Conservation (phyloP, 140 eudicot genomes). For the Bidens hawaiensis region DNA sequence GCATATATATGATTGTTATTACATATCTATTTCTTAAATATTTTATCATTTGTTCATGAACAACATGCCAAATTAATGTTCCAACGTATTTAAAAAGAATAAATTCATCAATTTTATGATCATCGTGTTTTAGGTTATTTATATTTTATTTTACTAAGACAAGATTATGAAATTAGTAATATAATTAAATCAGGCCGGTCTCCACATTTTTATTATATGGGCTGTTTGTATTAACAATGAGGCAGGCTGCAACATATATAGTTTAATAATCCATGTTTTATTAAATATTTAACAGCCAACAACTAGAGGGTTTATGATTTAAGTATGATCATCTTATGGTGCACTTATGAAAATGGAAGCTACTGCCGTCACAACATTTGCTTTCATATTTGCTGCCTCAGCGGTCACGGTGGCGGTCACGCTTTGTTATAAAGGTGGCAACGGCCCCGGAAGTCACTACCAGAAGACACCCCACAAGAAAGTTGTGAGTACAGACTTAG, state of each 20-base stretch:
- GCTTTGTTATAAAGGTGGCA: slow-evolving; percentile 13
- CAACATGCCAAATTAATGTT: not conserved
- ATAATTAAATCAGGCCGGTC: not conserved
- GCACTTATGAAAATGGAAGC: slow-evolving; percentile 1
- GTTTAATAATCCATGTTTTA: not conserved
- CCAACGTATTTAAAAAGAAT: not conserved
- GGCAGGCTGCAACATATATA: not conserved
- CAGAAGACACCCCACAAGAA: not conserved
- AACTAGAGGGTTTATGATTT: slow-evolving; percentile 13
- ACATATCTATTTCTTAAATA: not conserved
- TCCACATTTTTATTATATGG: slow-evolving; percentile 4
- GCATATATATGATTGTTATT: not conserved
- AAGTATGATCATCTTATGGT: not conserved
- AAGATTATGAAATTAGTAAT: not conserved
- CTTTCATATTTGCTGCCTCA: slow-evolving; percentile 4
- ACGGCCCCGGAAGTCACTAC: not conserved
- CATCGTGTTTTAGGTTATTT: not conserved
- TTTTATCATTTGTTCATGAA: not conserved
- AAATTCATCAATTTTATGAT: not conserved
- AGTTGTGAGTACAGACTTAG: not conserved
- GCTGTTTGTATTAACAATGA: not conserved
- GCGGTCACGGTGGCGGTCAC: slow-evolving; percentile 11
- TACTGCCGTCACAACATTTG: slow-evolving; percentile 9
- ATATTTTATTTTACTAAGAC: not conserved
- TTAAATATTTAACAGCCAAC: not conserved